phyloP scores from a whole-genome alignment of 768 basidiomycete species.

The Boletus vermiculosoides region DNA sequence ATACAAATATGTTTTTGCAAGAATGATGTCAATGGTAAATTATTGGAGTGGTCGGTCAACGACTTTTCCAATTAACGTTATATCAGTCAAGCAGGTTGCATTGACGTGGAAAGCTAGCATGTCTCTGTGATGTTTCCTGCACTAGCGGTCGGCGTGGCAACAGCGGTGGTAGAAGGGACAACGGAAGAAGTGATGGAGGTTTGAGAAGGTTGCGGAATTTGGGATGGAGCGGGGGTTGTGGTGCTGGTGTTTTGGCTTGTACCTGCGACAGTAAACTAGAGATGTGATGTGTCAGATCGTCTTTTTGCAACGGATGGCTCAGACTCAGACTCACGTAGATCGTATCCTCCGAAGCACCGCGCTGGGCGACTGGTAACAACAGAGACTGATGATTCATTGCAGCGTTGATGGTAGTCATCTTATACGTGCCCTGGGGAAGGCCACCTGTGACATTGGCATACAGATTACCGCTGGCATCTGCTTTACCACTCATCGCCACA shows the following conservation, averaged over 20 bases:
- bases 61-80: neutral
- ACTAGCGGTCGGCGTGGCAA: neutral
- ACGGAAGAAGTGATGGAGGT: neutral
- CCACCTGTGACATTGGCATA: constrained; percentile 50
- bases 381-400: constrained; percentile 48
- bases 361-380: constrained; percentile 38
- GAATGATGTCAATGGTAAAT: constrained; percentile 1
- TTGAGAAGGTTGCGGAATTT: constrained; percentile 3
- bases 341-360: constrained; percentile 41
- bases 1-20: constrained; percentile 11
- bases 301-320: neutral
- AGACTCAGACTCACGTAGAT: constrained; percentile 36
- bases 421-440: constrained; percentile 52
- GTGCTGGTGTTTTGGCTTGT: constrained; percentile 11
- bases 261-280: constrained; percentile 29
- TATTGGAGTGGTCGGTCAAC: constrained; percentile 15
- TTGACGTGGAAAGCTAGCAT: constrained; percentile 1
- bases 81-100: neutral
- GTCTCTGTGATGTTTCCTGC: neutral
- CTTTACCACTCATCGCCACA: constrained; percentile 46
- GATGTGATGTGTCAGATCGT: constrained; percentile 4
- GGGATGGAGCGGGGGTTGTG: constrained; percentile 1
- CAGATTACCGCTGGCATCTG: constrained; percentile 45
- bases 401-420: constrained; percentile 42
- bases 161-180: neutral